These are phyloP conservation scores for Penicillium parvum DNA, from an alignment of 495 filamentous ascomycete species.

Conservation along the genomic window DNA sequence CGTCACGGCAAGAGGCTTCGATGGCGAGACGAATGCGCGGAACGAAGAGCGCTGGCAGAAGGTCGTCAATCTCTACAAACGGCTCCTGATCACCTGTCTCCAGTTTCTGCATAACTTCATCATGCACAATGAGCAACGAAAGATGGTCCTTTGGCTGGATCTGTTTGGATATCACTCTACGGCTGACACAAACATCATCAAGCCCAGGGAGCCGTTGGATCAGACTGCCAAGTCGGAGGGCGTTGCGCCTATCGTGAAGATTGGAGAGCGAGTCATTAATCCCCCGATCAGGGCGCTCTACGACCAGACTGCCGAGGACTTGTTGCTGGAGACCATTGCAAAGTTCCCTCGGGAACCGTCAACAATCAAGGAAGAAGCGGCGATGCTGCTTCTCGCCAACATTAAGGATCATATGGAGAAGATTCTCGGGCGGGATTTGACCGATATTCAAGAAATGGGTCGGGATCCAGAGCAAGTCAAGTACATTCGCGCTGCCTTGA, in stretches of 20 bases:
- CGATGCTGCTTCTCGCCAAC: constrained; percentile 47
- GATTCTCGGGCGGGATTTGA: constrained; percentile 41
- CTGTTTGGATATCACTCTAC: constrained; percentile 66
- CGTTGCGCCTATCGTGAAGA: constrained; percentile 41
- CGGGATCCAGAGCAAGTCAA: constrained; percentile 46
- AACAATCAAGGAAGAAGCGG: constrained; percentile 47
- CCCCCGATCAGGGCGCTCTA: constrained; percentile 43
- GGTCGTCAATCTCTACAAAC: constrained; percentile 75
- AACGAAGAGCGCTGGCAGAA: constrained; percentile 68
- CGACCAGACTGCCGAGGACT: constrained; percentile 45
- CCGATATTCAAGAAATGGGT: constrained; percentile 47
- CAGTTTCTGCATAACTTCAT: constrained; percentile 92
- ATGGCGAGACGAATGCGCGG: constrained; percentile 65
- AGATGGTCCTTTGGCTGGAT: constrained; percentile 86
- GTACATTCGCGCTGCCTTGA: constrained; percentile 43
- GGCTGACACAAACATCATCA: constrained; percentile 49
- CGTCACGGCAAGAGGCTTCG: constrained; percentile 85
- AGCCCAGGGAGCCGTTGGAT: constrained; percentile 43
- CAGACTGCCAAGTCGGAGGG: constrained; percentile 35
- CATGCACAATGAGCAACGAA: constrained; percentile 84
- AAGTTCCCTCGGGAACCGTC: constrained; percentile 46
- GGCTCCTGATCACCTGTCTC: constrained; percentile 79
- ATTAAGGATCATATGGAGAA: constrained; percentile 51
- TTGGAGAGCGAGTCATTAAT: constrained; percentile 44
- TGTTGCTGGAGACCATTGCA: constrained; percentile 44